phyloP scores from a whole-genome alignment of 1,139 yeast species.

The Hanseniaspora uvarum region DNA sequence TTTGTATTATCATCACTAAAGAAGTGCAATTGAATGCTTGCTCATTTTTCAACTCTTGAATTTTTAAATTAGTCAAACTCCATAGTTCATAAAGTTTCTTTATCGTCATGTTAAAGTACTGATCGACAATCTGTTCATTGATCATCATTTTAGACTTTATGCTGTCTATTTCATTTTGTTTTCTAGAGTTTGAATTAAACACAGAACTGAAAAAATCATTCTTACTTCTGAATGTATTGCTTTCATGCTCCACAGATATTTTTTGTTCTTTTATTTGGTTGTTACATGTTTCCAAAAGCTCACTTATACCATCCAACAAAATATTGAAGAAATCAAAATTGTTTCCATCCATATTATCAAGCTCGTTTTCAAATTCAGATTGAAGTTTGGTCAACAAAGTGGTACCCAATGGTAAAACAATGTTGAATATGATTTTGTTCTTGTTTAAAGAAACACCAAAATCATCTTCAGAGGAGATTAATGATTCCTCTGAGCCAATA shows the following conservation, averaged over 20 bases:
- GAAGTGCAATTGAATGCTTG: conserved; percentile 25
- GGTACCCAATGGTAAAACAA: conserved; percentile 30
- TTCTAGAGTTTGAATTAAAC: conserved; percentile 20
- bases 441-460: neutral
- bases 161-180: conserved; percentile 16
- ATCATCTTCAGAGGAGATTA: neutral
- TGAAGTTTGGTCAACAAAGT: conserved; percentile 28
- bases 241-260: conserved; percentile 20
- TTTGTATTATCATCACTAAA: conserved; percentile 46
- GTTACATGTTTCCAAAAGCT: conserved; percentile 52
- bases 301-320: conserved; percentile 57
- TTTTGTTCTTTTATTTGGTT: conserved; percentile 37
- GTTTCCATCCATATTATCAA: conserved; percentile 22
- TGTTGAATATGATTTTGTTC: conserved; percentile 26
- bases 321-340: conserved; percentile 36
- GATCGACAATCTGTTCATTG: conserved; percentile 12
- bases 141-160: conserved; percentile 17
- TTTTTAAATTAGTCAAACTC: conserved; percentile 33
- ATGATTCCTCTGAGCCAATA: neutral
- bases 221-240: conserved; percentile 21
- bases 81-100: conserved; percentile 57
- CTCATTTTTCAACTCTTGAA: conserved; percentile 54
- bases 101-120: conserved; percentile 5
- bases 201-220: conserved; percentile 31
- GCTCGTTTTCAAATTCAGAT: conserved; percentile 23